phyloP scores from a whole-genome alignment of 2,329 filamentous ascomycete species.

The Xylariaceae sp. region DNA sequence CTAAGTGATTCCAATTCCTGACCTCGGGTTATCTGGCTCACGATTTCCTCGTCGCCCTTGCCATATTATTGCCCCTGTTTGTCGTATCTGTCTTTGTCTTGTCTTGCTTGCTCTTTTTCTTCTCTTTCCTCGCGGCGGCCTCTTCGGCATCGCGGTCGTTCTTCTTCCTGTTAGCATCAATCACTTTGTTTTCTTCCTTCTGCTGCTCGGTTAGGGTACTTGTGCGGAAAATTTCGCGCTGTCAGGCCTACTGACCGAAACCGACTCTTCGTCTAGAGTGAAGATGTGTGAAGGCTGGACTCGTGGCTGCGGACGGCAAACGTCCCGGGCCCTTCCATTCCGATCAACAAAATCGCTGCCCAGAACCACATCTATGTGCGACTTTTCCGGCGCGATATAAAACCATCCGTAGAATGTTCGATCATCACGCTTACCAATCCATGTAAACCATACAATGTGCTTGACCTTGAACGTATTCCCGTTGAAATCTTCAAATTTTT shows the following conservation, averaged over 20 bases:
- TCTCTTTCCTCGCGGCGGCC: background rate
- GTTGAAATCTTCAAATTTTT: background rate
- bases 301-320: conserved; percentile 1
- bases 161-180: background rate
- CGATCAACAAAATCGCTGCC: conserved; percentile 4
- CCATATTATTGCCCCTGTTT: background rate
- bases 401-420: conserved; percentile 3
- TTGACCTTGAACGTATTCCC: background rate
- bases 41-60: background rate
- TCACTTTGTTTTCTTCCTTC: background rate
- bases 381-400: conserved; percentile 4
- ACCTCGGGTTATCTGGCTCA: no score
- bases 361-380: conserved; percentile 6
- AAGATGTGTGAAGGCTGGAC: background rate
- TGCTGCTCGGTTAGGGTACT: background rate
- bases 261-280: background rate
- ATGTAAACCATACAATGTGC: conserved; percentile 1
- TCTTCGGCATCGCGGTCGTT: conserved; percentile 5
- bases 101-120: background rate
- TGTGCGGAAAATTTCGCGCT: background rate
- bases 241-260: background rate
- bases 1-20: no score
- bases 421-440: background rate
- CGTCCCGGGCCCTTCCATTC: background rate
- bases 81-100: background rate